Evolutionary conservation across 305 asterid species (phyloP), one percentile per base, ranked within the genome.

Genomic region (Euphrasia arctica): DNA sequence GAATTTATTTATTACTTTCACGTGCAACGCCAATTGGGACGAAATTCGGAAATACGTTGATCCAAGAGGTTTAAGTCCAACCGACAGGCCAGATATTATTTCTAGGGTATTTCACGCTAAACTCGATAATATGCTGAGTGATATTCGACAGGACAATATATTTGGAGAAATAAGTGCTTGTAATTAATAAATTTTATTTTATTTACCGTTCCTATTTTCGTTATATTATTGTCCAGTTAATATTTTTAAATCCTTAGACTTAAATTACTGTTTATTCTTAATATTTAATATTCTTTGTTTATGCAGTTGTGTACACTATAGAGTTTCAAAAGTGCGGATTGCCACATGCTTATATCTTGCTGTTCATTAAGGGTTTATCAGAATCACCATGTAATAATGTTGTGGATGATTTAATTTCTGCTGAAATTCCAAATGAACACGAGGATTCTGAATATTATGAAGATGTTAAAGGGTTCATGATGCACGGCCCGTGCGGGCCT

Each of bases 311-410:
- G 0, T 62, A 62, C 9, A 64, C 52, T 1, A 56, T 64, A 2
- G 69, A 52, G 28, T 64, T 64, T 3, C 54, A 64, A 11, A 64
- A 64, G 9, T n/a, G 52, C 1, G 69, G 61, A 1, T 22, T 64
- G n/a, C 61, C 69, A 2, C 61, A 64, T n/a, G 61, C 61, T 9
- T 54, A 64, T 12, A 64, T 64, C 0, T 5, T 64, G 3, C 34
- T 64, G 3, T 64, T 64, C n/a, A 4, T 64, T 1, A 25, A 3
- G 2, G 47, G 55, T 34, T 34, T 34, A 4, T 8, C 7, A 12
- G 43, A 55, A 12, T 41, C 27, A 6, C 43, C 29, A 3, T 12
- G 18, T 11, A 6, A 54, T 1, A 18, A n/a, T 5, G 4, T 25
- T 10, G 27, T 65, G 9, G 54, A 65, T n/a, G 1, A 4, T 0